A percentile compares a stretch with the other conserved stretches of the same genome.
phyloP scores from a whole-genome alignment of 495 filamentous ascomycete genomes.

The Penicillium dipodomyicola region DNA sequence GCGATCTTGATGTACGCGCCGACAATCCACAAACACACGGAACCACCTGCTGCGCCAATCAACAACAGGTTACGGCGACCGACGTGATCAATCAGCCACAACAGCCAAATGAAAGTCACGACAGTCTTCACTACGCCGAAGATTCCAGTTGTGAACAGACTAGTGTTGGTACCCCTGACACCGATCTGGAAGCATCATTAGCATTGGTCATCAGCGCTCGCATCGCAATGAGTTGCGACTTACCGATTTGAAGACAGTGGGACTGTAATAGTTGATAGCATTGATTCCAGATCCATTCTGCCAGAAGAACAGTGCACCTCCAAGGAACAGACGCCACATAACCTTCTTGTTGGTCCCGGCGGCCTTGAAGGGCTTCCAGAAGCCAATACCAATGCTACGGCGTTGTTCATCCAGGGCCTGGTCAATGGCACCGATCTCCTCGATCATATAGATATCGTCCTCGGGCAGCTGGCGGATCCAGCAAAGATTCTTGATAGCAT shows the following conservation, averaged over 20 bases:
- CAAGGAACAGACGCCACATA: conserved; percentile 67
- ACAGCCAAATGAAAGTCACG: conserved; percentile 60
- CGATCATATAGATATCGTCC: conserved; percentile 64
- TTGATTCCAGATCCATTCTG: conserved; percentile 70
- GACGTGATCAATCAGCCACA: conserved; percentile 69
- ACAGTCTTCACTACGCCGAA: conserved; percentile 57
- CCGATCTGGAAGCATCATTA: conserved; percentile 43
- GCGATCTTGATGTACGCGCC: conserved; percentile 67
- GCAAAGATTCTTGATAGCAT: conserved; percentile 58
- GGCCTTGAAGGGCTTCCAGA: conserved; percentile 67
- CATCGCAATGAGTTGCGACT: not conserved
- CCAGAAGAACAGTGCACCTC: conserved; percentile 65
- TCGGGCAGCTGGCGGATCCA: conserved; percentile 62
- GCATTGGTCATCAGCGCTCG: not conserved
- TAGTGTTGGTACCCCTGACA: conserved; percentile 48
- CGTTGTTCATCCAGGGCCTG: conserved; percentile 59
- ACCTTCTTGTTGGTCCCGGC: conserved; percentile 52
- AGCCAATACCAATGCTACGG: conserved; percentile 58
- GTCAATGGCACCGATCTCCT: conserved; percentile 65
- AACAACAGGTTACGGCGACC: conserved; percentile 69
- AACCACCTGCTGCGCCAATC: conserved; percentile 67
- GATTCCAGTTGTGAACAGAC: conserved; percentile 53
- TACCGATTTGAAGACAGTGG: conserved; percentile 52
- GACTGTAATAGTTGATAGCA: conserved; percentile 66
- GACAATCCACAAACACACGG: conserved; percentile 71